Base-by-base conservation (phyloP, 371 early-diverging fungal genomes). In the Mucor racemosus region DNA sequence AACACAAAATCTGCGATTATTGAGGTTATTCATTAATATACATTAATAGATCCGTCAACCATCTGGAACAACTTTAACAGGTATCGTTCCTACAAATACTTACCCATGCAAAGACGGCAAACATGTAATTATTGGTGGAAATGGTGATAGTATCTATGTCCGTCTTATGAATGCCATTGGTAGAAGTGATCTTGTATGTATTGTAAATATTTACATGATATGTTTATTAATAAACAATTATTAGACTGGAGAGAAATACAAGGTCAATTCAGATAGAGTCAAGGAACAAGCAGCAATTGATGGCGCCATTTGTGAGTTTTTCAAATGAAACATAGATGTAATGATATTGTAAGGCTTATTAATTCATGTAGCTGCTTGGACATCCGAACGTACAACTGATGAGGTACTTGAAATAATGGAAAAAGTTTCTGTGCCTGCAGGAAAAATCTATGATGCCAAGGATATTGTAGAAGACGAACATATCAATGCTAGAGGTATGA, bases 61-160 rank as follows among this genome's bases (percentile, higher is more conserved):
- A 31, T 84, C 85, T 3, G 86, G 86, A 33, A 84, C 85, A 7
- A 83, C 86, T 0, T 69, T 86, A 4, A 85, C 87, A 1, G 87
- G 87, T 15, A 84, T 86, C 58, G 85, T 85, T 7, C 86, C 87
- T 21, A 86, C 86, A 13, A 82, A 84, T 46, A 84, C 83, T 0
- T 86, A 85, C 67, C 82, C 75, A n/a, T 85, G 84, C 68, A 74
- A 72, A 41, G 82, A 81, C 57, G 78, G 79, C 26, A 78, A 81
- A 42, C 76, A 80, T 68, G 81, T 86, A 7, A 85, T 86, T 48
- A 86, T 86, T 60, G 87, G 87, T 17, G 87, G 83, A 19, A 86
- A 86, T 58, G 84, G 86, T 7, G 84, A 85, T 64, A 81, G 84
- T 41, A 85, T 86, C 40, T 86, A 84, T 59, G 77, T 84, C 50